Evolutionary conservation across 805 yeast species (phyloP).

Genomic region (Starmerella powellii): DNA sequence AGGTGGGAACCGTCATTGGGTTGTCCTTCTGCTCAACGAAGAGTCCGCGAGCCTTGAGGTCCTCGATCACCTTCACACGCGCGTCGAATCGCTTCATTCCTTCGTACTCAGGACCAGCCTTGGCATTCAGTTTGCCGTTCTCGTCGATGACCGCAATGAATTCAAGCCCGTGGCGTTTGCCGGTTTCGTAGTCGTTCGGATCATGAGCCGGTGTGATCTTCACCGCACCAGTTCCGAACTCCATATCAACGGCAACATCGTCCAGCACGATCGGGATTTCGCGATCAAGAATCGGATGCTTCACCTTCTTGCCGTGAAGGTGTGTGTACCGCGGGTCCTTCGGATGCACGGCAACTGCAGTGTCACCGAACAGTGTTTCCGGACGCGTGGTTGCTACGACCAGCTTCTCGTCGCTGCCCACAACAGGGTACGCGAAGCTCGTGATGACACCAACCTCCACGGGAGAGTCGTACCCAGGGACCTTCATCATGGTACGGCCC

Average conservation of each 20-base stretch:
- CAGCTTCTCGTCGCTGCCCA: slow-evolving; percentile 69
- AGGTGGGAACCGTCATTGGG: slow-evolving; percentile 88
- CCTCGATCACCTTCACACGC: slow-evolving; percentile 68
- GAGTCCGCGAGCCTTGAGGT: slow-evolving; percentile 61
- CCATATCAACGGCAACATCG: slow-evolving; percentile 94
- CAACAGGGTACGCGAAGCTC: slow-evolving; percentile 86
- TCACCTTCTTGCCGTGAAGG: slow-evolving; percentile 82
- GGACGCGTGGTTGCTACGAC: slow-evolving; percentile 98
- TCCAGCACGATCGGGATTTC: slow-evolving; percentile 81
- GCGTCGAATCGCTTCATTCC: slow-evolving; percentile 95
- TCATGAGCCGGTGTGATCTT: slow-evolving; percentile 99
- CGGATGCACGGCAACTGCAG: slow-evolving; percentile 96
- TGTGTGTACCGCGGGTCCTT: slow-evolving; percentile 85
- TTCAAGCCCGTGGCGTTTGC: slow-evolving; percentile 84
- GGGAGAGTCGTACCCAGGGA: slow-evolving; percentile 82
- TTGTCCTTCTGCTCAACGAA: slow-evolving; percentile 79
- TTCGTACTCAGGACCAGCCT: slow-evolving; percentile 76
- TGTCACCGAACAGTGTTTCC: slow-evolving; percentile 95
- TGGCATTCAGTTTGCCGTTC: slow-evolving; percentile 78
- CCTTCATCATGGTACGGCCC: slow-evolving; percentile 66
- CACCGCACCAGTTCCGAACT: slow-evolving; percentile 99
- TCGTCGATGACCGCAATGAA: slow-evolving; percentile 84
- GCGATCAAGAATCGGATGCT: slow-evolving; percentile 82
- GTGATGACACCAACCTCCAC: slow-evolving; percentile 95
- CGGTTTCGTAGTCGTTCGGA: slow-evolving; percentile 90